These are phyloP conservation scores for Tardiomyces blankii DNA, from an alignment of 1,139 yeast species.

Conservation along the genomic window DNA sequence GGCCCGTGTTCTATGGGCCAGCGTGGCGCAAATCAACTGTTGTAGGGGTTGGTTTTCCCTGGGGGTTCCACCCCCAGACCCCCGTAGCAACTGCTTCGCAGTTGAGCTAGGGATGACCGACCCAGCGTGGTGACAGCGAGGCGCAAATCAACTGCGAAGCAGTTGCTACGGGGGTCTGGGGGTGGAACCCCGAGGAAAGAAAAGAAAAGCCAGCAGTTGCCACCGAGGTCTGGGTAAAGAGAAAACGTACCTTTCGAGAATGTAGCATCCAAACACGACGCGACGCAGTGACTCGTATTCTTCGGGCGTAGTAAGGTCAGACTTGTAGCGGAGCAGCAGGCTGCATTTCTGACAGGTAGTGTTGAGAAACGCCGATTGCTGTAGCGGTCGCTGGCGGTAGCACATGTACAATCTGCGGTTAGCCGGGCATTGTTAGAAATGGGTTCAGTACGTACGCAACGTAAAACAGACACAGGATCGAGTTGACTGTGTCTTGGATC, in stretches of 20 bases:
- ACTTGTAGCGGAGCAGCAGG: conserved; percentile 6
- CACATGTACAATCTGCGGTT: conserved; percentile 8
- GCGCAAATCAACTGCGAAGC: too few relatives aligned
- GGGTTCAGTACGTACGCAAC: conserved; percentile 5
- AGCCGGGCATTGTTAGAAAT: not conserved
- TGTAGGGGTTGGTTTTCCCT: too few relatives aligned
- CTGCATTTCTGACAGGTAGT: conserved; percentile 9
- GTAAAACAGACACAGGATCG: conserved; percentile 8
- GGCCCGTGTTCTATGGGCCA: too few relatives aligned
- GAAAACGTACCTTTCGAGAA: conserved; percentile 9
- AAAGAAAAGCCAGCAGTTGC: not conserved
- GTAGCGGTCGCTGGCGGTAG: conserved; percentile 9
- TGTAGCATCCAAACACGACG: conserved; percentile 9
- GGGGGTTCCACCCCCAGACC: too few relatives aligned
- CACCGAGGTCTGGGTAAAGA: not conserved
- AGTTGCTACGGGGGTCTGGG: too few relatives aligned
- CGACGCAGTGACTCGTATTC: conserved; percentile 9
- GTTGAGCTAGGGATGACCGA: too few relatives aligned
- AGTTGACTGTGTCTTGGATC: conserved; percentile 4
- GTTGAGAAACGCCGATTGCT: conserved; percentile 9
- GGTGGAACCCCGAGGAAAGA: too few relatives aligned
- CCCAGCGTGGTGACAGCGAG: too few relatives aligned
- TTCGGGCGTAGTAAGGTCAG: conserved; percentile 2
- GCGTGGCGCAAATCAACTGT: too few relatives aligned
- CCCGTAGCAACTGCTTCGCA: too few relatives aligned